A percentile compares a stretch with the other conserved stretches of the same genome.
phyloP scores from a whole-genome alignment of 495 filamentous ascomycete genomes.

The Chaetomium fimeti region DNA sequence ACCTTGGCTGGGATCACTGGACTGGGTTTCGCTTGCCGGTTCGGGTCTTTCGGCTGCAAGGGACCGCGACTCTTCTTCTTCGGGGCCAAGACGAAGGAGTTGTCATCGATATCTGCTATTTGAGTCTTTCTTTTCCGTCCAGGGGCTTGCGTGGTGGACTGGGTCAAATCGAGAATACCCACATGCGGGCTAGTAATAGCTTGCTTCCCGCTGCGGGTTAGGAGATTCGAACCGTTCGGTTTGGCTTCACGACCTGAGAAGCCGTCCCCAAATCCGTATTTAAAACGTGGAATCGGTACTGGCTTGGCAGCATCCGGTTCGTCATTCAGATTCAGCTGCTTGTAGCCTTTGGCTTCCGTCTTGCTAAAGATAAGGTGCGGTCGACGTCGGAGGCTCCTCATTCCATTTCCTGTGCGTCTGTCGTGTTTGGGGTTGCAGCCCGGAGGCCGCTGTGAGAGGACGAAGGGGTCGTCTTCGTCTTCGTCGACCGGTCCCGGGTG shows the following conservation, averaged over 20 bases:
- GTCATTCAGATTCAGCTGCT: constrained; percentile 19
- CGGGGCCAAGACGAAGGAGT: constrained; percentile 9
- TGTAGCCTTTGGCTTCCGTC: constrained; percentile 20
- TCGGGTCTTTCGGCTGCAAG: not conserved
- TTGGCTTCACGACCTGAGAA: constrained; percentile 31
- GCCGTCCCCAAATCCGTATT: constrained; percentile 24
- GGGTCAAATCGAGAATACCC: constrained; percentile 26
- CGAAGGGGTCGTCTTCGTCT: constrained; percentile 8
- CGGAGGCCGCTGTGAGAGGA: not conserved
- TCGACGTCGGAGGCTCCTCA: constrained; percentile 20
- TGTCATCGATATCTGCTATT: constrained; percentile 18
- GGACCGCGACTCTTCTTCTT: constrained; percentile 15
- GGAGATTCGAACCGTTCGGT: constrained; percentile 21
- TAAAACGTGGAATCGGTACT: not conserved
- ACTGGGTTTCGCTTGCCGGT: not conserved
- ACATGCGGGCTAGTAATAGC: not conserved
- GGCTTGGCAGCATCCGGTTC: not conserved
- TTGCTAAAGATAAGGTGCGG: constrained; percentile 30
- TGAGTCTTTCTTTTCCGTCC: not conserved
- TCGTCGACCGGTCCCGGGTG: not conserved
- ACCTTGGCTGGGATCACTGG: not conserved
- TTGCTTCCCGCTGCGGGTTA: constrained; percentile 19
- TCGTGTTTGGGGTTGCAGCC: not conserved
- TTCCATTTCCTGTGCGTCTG: constrained; percentile 4
- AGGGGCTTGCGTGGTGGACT: constrained; percentile 6